Evolutionary conservation across 306 rosid species (phyloP), one percentile per base, ranked within the genome.

Genomic region (Senna tora): DNA sequence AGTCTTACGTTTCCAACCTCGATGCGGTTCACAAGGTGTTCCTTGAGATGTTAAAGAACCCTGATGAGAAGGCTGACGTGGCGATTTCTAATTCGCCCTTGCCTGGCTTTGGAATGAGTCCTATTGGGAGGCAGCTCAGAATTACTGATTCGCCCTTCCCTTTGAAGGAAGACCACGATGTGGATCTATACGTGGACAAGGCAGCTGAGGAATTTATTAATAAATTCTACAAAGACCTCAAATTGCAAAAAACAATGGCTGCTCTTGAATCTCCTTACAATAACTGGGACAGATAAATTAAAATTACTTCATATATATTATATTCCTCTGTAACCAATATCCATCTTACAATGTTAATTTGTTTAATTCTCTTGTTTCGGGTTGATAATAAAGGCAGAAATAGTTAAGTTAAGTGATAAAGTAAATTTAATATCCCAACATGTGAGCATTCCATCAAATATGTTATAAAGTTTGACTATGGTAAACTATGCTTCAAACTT

Each of bases 111-210:
- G 98, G 92, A 11, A 85, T 85, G 66, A 91, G 92, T 64, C 97
- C 97, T 5, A 1, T 81, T 42, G 96, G 79, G 33, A 86, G 79
- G 83, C 92, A 94, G 59, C 73, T 93, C 8, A 79, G 97, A 17
- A 83, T 93, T 14, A 93, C 97, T 6, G 98, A 93, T 75, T 93
- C 98, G 2, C 98, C 98, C 38, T 93, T 90, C 60, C 85, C 90
- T 10, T 36, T 93, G 25, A 84, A 81, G 59, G 86, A 91, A 30
- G 96, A 87, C 1, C 91, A 61, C 0, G 65, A 9, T 5, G 30
- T 81, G 5, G 89, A 87, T 38, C 65, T 69, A 65, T 89, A 82
- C 34, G 92, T 89, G 38, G 98, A 94, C 69, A 69, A 49, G 58
- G 90, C 88, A 15, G 97, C 96, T 0, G 91, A 91, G 56, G 95